Percentiles rank a stretch among this genome's conserved stretches.
These are phyloP conservation scores for Metroxylon sagu DNA, from an alignment of 176 grass and related monocot genomes.

Conservation along the genomic window DNA sequence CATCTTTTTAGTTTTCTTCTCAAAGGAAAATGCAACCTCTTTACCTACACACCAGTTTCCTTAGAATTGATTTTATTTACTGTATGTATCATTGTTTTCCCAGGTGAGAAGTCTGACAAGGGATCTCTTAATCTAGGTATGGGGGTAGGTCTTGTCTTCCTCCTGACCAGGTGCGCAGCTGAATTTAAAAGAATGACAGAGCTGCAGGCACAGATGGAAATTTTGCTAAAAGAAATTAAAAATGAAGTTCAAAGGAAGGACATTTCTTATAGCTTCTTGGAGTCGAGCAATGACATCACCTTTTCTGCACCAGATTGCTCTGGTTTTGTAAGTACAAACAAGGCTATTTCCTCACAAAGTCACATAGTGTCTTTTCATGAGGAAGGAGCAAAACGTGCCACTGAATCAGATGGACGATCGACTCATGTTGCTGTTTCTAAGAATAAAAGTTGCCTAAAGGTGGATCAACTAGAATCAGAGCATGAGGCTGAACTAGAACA, in stretches of 20 bases:
- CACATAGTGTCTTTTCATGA: background rate
- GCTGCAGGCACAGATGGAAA: conserved; percentile 50
- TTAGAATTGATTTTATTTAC: too few species aligned
- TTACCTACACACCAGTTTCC: too few species aligned
- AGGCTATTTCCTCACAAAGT: background rate
- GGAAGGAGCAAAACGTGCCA: background rate
- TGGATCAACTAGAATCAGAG: conserved; percentile 17
- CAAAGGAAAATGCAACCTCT: too few species aligned
- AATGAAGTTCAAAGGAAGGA: conserved; percentile 15
- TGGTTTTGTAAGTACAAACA: background rate
- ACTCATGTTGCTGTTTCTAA: background rate
- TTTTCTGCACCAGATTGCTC: conserved; percentile 9
- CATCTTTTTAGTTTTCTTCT: too few species aligned
- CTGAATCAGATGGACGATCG: background rate
- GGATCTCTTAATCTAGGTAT: conserved; percentile 16
- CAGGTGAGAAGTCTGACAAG: background rate
- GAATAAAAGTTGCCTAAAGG: background rate
- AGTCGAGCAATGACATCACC: background rate
- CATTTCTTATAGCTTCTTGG: too few species aligned
- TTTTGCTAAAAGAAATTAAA: conserved; percentile 33
- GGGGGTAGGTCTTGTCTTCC: conserved; percentile 33
- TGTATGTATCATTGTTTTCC: too few species aligned
- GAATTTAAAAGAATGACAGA: conserved; percentile 58
- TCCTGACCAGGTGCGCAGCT: conserved; percentile 29
- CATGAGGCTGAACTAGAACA: background rate